Evolutionary conservation across 495 filamentous ascomycete genomes (phyloP).

Genomic region (Daldinia concentrica): DNA sequence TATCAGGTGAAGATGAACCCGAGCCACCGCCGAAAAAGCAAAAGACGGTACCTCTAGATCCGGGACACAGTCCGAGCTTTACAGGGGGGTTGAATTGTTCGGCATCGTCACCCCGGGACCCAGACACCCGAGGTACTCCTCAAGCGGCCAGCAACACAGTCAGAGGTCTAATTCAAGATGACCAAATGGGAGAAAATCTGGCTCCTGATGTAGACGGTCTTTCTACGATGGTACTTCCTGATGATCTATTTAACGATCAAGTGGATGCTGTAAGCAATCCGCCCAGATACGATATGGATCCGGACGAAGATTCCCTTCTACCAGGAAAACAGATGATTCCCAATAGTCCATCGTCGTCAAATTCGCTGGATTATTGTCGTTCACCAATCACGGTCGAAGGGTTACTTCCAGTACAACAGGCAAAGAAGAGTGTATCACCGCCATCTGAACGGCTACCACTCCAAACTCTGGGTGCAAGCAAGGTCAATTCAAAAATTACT

Average conservation of each 20-base stretch:
- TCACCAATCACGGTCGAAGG: not conserved
- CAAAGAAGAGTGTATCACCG: slow-evolving; percentile 24
- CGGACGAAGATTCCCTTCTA: not conserved
- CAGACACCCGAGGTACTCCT: not conserved
- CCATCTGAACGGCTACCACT: slow-evolving; percentile 17
- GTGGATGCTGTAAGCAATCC: not conserved
- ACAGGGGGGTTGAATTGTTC: slow-evolving; percentile 15
- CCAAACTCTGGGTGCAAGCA: slow-evolving; percentile 4
- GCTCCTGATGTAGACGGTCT: slow-evolving; percentile 5
- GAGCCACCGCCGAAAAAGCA: slow-evolving; percentile 36
- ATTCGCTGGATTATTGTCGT: not conserved
- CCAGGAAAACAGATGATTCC: not conserved
- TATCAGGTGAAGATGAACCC: slow-evolving; percentile 20
- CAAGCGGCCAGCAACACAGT: not conserved
- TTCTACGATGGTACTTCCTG: slow-evolving; percentile 5
- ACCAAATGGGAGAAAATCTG: not conserved
- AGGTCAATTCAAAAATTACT: slow-evolving; percentile 7
- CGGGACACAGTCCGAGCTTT: slow-evolving; percentile 17
- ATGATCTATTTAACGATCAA: slow-evolving; percentile 24
- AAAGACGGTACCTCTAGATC: slow-evolving; percentile 29
- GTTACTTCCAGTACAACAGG: slow-evolving; percentile 9
- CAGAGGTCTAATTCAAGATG: not conserved
- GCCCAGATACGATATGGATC: not conserved
- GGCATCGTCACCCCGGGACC: slow-evolving; percentile 2
- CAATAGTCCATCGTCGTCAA: not conserved